Conservation (phyloP, 1,139 yeast genomes). For the Pichia sp. region DNA sequence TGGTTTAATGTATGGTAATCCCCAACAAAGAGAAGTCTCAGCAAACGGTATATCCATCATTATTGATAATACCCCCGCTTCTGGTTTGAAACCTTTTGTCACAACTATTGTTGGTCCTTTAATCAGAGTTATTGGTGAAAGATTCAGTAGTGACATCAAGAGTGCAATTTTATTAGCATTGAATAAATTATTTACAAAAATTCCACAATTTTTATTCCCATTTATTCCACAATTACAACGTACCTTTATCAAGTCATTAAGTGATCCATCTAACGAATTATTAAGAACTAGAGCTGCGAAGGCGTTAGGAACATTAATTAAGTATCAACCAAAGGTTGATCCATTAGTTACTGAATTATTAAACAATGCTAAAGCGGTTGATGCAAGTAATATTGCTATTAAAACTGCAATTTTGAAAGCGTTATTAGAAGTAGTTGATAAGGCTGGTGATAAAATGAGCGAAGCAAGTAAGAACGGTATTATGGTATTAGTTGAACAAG, state of each 20-base stretch:
- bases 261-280: constrained; percentile 66
- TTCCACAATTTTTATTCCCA: constrained; percentile 89
- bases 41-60: constrained; percentile 88
- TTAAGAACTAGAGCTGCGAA: constrained; percentile 82
- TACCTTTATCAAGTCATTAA: constrained; percentile 86
- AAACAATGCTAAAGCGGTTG: constrained; percentile 56
- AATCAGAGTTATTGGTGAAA: constrained; percentile 96
- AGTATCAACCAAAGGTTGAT: constrained; percentile 89
- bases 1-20: constrained; percentile 90
- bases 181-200: constrained; percentile 67
- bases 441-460: constrained; percentile 72
- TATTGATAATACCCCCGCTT: constrained; percentile 80
- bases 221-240: constrained; percentile 96
- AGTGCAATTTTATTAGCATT: constrained; percentile 85
- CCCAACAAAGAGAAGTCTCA: constrained; percentile 76
- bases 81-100: constrained; percentile 76
- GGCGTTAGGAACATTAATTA: constrained; percentile 82
- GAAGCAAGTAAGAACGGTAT: constrained; percentile 66
- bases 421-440: constrained; percentile 71
- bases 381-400: constrained; percentile 52
- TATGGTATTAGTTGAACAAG: constrained; percentile 71
- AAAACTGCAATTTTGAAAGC: constrained; percentile 84
- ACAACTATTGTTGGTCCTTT: constrained; percentile 95
- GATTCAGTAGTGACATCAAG: constrained; percentile 84
- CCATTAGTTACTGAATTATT: constrained; percentile 82